Evolutionary conservation across 2,329 filamentous ascomycete genomes (phyloP).

Genomic region (Colletotrichum falcatum): DNA sequence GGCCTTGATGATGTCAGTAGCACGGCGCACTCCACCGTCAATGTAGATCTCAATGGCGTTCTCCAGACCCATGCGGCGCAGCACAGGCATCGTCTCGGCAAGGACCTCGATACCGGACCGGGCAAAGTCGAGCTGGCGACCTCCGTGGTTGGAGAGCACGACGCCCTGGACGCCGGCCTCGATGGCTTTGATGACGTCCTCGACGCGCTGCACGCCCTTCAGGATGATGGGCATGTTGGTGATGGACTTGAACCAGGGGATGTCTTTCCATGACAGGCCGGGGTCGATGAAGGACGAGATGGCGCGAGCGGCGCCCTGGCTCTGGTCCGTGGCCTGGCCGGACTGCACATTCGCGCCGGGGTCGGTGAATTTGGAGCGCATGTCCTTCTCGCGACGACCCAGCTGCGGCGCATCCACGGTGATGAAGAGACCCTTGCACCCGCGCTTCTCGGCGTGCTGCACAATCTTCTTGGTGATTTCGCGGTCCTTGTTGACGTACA

Average conservation of each 20-base stretch:
- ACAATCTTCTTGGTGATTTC: constrained; percentile 91
- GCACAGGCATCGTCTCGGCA: constrained; percentile 91
- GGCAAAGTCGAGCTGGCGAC: constrained; percentile 92
- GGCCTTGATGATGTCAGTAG: constrained; percentile 95
- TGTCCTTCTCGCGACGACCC: constrained; percentile 95
- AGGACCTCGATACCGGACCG: constrained; percentile 90
- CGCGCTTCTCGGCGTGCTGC: constrained; percentile 88
- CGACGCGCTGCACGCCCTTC: constrained; percentile 96
- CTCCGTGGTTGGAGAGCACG: constrained; percentile 95
- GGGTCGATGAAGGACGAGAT: constrained; percentile 99
- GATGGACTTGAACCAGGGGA: constrained; percentile 90
- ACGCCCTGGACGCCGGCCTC: constrained; percentile 88
- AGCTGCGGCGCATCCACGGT: constrained; percentile 98
- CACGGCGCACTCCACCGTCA: constrained; percentile 90
- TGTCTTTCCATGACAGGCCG: constrained; percentile 90
- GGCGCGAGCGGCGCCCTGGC: constrained; percentile 91
- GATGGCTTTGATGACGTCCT: constrained; percentile 91
- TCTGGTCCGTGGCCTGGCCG: constrained; percentile 81
- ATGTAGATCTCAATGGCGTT: constrained; percentile 87
- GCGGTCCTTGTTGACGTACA: constrained; percentile 97
- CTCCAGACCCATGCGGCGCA: constrained; percentile 79
- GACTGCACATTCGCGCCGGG: constrained; percentile 85
- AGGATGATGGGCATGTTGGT: constrained; percentile 96
- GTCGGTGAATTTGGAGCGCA: constrained; percentile 92
- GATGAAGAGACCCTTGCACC: constrained; percentile 97